Conservation (phyloP, 257 asterid species). For the Nemophila menziesii region DNA sequence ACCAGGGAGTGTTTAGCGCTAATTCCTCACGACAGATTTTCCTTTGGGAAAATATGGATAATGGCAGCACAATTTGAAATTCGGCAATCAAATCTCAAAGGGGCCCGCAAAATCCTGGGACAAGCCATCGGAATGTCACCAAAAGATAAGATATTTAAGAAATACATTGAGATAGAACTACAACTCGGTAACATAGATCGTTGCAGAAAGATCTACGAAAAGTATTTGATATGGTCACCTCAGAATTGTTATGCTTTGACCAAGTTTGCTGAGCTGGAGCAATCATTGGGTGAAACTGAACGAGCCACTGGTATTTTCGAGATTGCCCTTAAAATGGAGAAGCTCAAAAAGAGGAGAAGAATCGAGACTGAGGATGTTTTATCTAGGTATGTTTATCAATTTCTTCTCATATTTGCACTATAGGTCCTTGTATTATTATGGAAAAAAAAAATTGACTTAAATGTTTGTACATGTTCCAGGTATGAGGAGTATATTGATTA, state of each 20-base stretch:
- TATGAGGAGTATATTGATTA: conserved; percentile 84
- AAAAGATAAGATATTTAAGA: conserved; percentile 35
- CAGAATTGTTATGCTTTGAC: conserved; percentile 56
- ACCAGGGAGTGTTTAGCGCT: conserved; percentile 16
- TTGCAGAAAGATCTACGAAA: conserved; percentile 40
- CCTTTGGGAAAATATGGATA: conserved; percentile 89
- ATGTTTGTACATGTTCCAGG: conserved; percentile 41
- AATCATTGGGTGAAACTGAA: conserved; percentile 39
- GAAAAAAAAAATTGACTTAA: too few relatives aligned
- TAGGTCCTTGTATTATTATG: too few relatives aligned
- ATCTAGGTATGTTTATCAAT: conserved; percentile 71
- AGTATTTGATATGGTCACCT: conserved; percentile 48
- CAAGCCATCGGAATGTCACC: conserved; percentile 36
- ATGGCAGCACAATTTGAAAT: conserved; percentile 94
- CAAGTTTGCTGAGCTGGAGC: conserved; percentile 47
- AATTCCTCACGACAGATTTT: conserved; percentile 43
- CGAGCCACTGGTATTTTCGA: conserved; percentile 57
- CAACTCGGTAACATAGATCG: conserved; percentile 51
- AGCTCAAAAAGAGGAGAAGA: conserved; percentile 79
- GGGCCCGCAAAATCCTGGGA: conserved; percentile 28
- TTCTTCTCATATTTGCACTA: too few relatives aligned
- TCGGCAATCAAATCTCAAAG: conserved; percentile 53
- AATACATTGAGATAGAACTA: conserved; percentile 49
- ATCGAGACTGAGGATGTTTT: conserved; percentile 81
- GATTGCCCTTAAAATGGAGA: conserved; percentile 67